These are phyloP conservation scores for Euphrasia arctica DNA, from an alignment of 305 asterid genomes.

Conservation along the genomic window DNA sequence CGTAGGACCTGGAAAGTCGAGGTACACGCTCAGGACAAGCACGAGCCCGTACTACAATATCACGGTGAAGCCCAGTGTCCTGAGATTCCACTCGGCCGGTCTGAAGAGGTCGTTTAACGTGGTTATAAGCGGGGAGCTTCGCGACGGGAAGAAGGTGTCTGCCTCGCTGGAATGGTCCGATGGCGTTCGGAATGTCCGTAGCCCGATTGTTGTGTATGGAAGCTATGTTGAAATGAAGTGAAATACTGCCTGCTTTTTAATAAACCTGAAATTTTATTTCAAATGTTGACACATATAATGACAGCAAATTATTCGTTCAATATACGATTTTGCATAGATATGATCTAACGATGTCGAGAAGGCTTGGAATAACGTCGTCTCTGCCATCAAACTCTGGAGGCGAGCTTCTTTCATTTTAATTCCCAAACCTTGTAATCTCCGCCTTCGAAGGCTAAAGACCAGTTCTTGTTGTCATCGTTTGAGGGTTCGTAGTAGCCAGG, in stretches of 20 bases:
- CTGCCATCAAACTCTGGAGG: not conserved
- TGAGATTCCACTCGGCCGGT: constrained; percentile 22
- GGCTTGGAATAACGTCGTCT: not conserved
- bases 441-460: constrained; percentile 79
- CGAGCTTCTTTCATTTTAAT: constrained; percentile 32
- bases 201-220: constrained; percentile 36
- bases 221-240: not conserved
- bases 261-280: not conserved
- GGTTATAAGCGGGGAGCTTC: constrained; percentile 24
- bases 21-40: constrained; percentile 27
- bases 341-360: not conserved
- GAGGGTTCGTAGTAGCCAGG: constrained; percentile 90
- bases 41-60: constrained; percentile 21
- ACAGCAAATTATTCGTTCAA: constrained; percentile 1
- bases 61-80: constrained; percentile 24
- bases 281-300: not conserved
- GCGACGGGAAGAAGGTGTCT: constrained; percentile 3
- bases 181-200: constrained; percentile 38
- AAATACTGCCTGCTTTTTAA: too few relatives aligned
- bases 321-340: not conserved
- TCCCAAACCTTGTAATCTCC: constrained; percentile 88
- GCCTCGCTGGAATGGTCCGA: constrained; percentile 43
- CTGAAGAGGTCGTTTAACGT: constrained; percentile 37
- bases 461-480: constrained; percentile 40
- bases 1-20: constrained; percentile 28